Evolutionary conservation across 306 rosid species (phyloP).

Genomic region (Herpetospermum pedunculosum): DNA sequence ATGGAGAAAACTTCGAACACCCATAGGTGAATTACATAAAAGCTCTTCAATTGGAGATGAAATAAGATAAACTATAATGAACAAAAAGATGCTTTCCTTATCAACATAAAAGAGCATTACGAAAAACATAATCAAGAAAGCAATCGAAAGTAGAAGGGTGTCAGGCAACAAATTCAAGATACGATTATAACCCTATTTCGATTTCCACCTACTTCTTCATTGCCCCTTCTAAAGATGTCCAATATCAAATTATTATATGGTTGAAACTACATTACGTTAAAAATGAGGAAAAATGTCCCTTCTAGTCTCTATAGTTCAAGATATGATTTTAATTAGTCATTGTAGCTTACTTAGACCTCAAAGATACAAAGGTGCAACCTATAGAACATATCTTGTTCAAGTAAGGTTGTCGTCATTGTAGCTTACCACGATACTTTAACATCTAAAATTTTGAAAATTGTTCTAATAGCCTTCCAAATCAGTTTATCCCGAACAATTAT

Average conservation of each 20-base stretch:
- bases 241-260: neutral
- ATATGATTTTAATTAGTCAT: neutral
- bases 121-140: no score
- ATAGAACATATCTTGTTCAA: no score
- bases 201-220: constrained; percentile 2
- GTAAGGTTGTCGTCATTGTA: no score
- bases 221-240: neutral
- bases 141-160: no score
- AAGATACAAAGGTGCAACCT: no score
- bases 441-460: neutral
- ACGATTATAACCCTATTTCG: constrained; percentile 3
- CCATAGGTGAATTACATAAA: no score
- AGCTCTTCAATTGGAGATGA: no score
- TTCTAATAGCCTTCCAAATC: neutral
- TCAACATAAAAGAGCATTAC: no score
- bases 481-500: neutral
- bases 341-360: no score
- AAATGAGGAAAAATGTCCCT: neutral
- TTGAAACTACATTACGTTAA: neutral
- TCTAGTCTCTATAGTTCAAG: neutral
- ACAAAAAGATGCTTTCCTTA: no score
- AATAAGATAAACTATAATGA: no score
- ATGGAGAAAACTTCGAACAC: no score
- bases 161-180: constrained; percentile 20
- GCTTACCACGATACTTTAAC: neutral